Conservation (phyloP, 163 green algal genomes). For the Trebouxia gelatinosa region DNA sequence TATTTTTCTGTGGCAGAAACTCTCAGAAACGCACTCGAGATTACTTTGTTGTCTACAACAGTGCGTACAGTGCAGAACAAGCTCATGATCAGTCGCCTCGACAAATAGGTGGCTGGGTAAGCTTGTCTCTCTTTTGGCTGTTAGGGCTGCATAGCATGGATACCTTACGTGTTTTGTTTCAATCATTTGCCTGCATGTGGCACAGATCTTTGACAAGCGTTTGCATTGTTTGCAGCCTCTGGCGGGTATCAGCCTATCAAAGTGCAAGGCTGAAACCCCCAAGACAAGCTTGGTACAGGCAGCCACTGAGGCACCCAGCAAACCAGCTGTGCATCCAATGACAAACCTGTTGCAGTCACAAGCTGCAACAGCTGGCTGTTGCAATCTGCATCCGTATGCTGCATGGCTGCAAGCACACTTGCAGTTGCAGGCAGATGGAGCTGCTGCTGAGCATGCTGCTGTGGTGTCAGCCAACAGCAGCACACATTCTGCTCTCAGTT, state of each 20-base stretch:
- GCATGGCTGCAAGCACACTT: too few relatives aligned
- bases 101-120: constrained; percentile 31
- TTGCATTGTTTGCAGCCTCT: neutral
- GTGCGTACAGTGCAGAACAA: constrained; percentile 26
- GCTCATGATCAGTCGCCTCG: constrained; percentile 36
- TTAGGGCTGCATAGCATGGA: neutral
- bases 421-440: too few relatives aligned
- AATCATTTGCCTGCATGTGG: neutral
- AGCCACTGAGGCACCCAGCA: too few relatives aligned
- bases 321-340: too few relatives aligned
- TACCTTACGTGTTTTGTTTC: neutral
- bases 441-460: too few relatives aligned
- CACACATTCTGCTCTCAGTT: too few relatives aligned
- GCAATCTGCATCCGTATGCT: too few relatives aligned
- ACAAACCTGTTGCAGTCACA: too few relatives aligned
- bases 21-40: constrained; percentile 34
- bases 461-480: too few relatives aligned
- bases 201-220: neutral
- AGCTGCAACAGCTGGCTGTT: too few relatives aligned
- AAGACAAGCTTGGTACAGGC: too few relatives aligned
- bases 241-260: constrained; percentile 10
- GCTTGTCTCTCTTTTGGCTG: neutral
- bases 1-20: constrained; percentile 36
- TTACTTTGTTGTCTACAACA: constrained; percentile 41
- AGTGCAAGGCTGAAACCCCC: constrained; percentile 1